These are phyloP conservation scores for Fusarium virguliforme DNA, from an alignment of 2,329 filamentous ascomycete species.

Conservation along the genomic window DNA sequence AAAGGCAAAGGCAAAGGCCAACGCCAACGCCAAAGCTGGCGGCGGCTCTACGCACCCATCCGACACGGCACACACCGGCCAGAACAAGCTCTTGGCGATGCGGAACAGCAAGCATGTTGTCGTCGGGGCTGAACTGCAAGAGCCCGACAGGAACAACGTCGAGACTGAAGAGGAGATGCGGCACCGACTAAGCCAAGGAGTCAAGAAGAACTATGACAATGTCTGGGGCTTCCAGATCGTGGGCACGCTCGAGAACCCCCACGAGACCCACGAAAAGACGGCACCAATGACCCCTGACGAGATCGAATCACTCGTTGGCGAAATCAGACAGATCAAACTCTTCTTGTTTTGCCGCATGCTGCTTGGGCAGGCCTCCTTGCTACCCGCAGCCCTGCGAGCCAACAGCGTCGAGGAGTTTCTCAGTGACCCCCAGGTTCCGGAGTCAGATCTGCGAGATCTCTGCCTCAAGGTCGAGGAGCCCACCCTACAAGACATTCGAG, in stretches of 20 bases:
- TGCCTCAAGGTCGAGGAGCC: slow-evolving; percentile 51
- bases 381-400: slow-evolving; percentile 49
- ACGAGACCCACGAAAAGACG: slow-evolving; percentile 46
- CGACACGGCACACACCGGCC: slow-evolving; percentile 11
- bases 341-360: slow-evolving; percentile 51
- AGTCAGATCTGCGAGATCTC: slow-evolving; percentile 50
- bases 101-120: not conserved
- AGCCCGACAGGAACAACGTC: slow-evolving; percentile 51
- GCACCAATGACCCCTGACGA: slow-evolving; percentile 50
- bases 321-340: slow-evolving; percentile 52
- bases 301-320: slow-evolving; percentile 43
- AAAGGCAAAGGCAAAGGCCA: slow-evolving; percentile 40
- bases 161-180: slow-evolving; percentile 53
- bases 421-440: slow-evolving; percentile 44
- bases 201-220: slow-evolving; percentile 47
- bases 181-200: slow-evolving; percentile 47
- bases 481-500: slow-evolving; percentile 50
- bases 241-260: slow-evolving; percentile 49
- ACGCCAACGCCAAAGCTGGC: slow-evolving; percentile 2
- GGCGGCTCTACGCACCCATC: not conserved
- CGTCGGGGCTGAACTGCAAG: slow-evolving; percentile 16
- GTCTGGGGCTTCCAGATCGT: slow-evolving; percentile 43
- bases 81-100: slow-evolving; percentile 43
- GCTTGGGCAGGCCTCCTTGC: slow-evolving; percentile 47
- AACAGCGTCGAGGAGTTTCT: slow-evolving; percentile 50